A percentile compares a stretch with the other conserved stretches of the same genome.
Evolutionary conservation across 2,329 filamentous ascomycete genomes (phyloP).

Genomic region (Colletotrichum lini): DNA sequence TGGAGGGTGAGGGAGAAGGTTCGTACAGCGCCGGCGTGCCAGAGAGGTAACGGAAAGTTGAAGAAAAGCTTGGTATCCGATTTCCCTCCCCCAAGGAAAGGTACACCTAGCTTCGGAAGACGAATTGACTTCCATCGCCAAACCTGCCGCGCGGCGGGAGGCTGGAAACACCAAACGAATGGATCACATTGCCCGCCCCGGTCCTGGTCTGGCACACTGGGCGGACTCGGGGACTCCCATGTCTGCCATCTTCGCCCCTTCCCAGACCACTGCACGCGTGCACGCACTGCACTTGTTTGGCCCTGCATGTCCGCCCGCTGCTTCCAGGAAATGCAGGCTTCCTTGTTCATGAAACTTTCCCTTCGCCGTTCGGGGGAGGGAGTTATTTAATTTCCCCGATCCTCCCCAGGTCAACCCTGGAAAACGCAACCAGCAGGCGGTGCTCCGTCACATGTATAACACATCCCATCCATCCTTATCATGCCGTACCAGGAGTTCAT

Average conservation of each 20-base stretch:
- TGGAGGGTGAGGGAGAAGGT: constrained; percentile 11
- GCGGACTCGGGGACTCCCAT: constrained; percentile 36
- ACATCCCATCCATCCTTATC: constrained; percentile 31
- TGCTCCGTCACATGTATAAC: constrained; percentile 39
- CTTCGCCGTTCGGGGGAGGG: constrained; percentile 12
- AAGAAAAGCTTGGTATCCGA: constrained; percentile 31
- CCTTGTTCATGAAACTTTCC: constrained; percentile 32
- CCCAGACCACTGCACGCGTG: constrained; percentile 22
- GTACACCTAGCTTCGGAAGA: constrained; percentile 27
- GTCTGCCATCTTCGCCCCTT: constrained; percentile 38
- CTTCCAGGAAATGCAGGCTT: constrained; percentile 27
- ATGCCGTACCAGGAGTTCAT: constrained; percentile 44
- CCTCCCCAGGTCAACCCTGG: constrained; percentile 25
- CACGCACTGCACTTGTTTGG: constrained; percentile 16
- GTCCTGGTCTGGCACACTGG: constrained; percentile 35
- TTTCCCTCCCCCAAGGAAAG: constrained; percentile 4
- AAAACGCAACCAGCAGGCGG: constrained; percentile 23
- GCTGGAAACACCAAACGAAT: constrained; percentile 37
- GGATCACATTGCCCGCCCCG: constrained; percentile 28
- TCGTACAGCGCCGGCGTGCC: constrained; percentile 22
- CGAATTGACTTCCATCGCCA: constrained; percentile 35
- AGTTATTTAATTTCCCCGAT: not conserved
- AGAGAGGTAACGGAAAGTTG: constrained; percentile 14
- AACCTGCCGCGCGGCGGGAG: constrained; percentile 39
- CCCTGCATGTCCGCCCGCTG: constrained; percentile 29